Evolutionary conservation across 2,329 filamentous ascomycete species (phyloP), one percentile per base, ranked within the genome.

Genomic region (Phyllosticta paracitricarpa): DNA sequence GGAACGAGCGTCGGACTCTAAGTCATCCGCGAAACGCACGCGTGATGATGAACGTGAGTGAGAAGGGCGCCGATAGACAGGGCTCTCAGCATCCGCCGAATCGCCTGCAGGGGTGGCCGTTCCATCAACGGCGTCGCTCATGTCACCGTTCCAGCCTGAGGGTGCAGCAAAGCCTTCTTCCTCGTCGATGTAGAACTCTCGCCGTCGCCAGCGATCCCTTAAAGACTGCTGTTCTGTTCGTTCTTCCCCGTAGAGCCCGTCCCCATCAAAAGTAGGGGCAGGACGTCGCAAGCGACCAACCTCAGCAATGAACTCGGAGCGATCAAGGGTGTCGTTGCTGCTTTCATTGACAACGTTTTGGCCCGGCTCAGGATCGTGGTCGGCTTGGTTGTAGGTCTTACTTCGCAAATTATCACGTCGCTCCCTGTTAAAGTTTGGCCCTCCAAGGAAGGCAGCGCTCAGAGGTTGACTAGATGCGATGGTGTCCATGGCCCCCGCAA

Each of bases 161-260:
- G 51, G 26, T 5, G 51, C 22, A 17, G 51, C 24, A 9, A 83
- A 82, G 2, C 90, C 90, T 72, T 95, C 90, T 75, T 95, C 91
- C 72, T 91, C 88, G 62, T 95, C 90, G 0, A 91, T 82, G 68
- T 94, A 95, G 67, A 94, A 95, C 51, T 87, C 84, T 54, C 90
- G 81, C 62, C 88, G 82, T 67, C 83, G 83, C 89, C 89, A 94
- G 57, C 89, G 81, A 59, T 92, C 84, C 81, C 40, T 90, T 77
- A 64, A 73, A 72, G 64, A 73, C 64, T 64, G 71, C 68, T 58
- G 48, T 4, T 55, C 30, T 26, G n/a, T 51, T n/a, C 19, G 33
- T 26, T 57, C 56, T n/a, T 14, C 12, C 17, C 52, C 52, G 22
- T 48, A 48, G 3, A 48, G 40, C 14, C 40, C 40, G 3, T 48